Base-by-base conservation (phyloP, 2,329 filamentous ascomycete species). In the Chaetomium olivaceum region DNA sequence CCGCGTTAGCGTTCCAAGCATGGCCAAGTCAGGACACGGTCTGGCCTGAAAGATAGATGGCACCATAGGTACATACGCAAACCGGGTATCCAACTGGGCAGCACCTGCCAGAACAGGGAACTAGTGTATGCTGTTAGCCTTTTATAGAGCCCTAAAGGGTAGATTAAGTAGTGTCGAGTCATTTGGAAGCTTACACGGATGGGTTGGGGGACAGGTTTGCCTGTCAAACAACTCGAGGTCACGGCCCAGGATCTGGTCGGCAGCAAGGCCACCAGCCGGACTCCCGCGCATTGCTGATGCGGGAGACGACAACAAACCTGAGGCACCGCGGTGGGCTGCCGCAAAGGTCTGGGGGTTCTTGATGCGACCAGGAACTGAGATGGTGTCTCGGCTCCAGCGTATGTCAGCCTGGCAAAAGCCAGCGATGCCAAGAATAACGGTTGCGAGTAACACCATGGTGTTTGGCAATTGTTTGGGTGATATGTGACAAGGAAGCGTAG, bases 161-260 rank as follows among this genome's bases (percentile, higher is more conserved):
- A 16, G 21, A 16, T 12, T 54, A 16, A 54, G 29, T 6, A 16
- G 23, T 14, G 36, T 52, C 8, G 19, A 23, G n/a, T 23, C n/a
- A 7, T n/a, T 11, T 48, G 3, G 8, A 2, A 29, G 14, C 51
- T 54, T 31, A 54, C 51, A 54, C 14, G 51, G 51, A 33, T 54
- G 51, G 51, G 51, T 54, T 16, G 51, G 51, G 8, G 51, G 51
- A 31, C 51, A 54, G 51, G 51, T 54, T n/a, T 54, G 51, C 27
- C 51, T 54, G 14, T 33, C 51, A 12, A 54, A 54, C 51, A 54
- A 54, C 12, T 1, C 51, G 14, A 54, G 51, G 51, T 33, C 25
- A 33, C 51, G 51, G 51, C 51, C 51, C 14, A 31, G 27, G 16
- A 54, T 29, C 14, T 2, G 12, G 51, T 54, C 51, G 16, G 25